A percentile compares a stretch with the other conserved stretches of the same genome.
Evolutionary conservation across 2,329 filamentous ascomycete genomes (phyloP).

Genomic region (Arthrobotrys musiformis): DNA sequence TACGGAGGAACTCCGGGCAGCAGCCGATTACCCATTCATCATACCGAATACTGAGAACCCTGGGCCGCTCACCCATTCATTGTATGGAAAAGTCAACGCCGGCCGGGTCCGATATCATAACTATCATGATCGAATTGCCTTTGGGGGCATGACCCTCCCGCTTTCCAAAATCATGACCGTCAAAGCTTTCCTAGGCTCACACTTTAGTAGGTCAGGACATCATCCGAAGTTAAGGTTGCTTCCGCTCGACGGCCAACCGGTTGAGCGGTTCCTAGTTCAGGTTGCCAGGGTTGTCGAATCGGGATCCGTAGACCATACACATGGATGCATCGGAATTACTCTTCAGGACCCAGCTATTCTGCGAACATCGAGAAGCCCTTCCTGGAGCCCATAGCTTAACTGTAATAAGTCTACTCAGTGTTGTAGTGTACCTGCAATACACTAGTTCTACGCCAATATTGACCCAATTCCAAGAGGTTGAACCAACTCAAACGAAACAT

Average conservation of each 20-base stretch:
- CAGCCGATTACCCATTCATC: conserved; percentile 14
- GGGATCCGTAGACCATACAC: not conserved
- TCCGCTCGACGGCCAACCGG: not conserved
- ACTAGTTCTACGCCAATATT: not conserved
- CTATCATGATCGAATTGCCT: not conserved
- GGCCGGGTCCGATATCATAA: not conserved
- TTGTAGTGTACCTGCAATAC: not conserved
- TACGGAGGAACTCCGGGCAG: not conserved
- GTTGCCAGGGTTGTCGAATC: not conserved
- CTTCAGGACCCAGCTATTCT: not conserved
- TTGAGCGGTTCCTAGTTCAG: not conserved
- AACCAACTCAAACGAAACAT: too few relatives aligned
- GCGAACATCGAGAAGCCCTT: not conserved
- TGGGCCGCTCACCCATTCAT: not conserved
- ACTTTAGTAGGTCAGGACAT: not conserved
- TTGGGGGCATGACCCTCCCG: not conserved
- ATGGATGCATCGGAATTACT: not conserved
- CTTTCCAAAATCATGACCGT: not conserved
- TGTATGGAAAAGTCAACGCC: not conserved
- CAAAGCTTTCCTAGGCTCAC: not conserved
- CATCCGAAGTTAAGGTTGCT: not conserved
- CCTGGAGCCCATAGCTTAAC: not conserved
- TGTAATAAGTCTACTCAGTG: not conserved
- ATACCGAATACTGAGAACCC: conserved; percentile 1
- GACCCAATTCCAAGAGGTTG: too few relatives aligned